Evolutionary conservation across 495 filamentous ascomycete genomes (phyloP).

Genomic region (Penicillium paxilli): DNA sequence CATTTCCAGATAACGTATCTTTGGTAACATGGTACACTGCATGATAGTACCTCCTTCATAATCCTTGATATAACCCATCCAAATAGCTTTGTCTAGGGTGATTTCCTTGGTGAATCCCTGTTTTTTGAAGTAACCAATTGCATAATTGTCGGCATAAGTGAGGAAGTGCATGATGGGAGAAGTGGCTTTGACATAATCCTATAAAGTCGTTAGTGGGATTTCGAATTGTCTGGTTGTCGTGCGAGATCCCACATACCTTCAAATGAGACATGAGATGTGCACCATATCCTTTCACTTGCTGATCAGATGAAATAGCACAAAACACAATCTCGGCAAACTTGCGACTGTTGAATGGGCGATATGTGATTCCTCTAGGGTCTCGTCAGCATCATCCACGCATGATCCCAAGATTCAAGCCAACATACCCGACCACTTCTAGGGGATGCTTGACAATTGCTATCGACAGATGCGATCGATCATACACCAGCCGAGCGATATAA

Average conservation of each 20-base stretch:
- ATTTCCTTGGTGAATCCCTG: slow-evolving; percentile 99
- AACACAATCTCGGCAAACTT: slow-evolving; percentile 98
- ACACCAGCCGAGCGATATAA: slow-evolving; percentile 95
- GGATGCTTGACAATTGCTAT: slow-evolving; percentile 98
- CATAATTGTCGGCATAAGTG: slow-evolving; percentile 98
- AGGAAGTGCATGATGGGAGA: slow-evolving; percentile 98
- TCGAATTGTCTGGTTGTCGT: neutral
- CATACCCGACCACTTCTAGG: slow-evolving; percentile 82
- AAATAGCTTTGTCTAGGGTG: slow-evolving; percentile 81
- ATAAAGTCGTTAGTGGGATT: slow-evolving; percentile 13
- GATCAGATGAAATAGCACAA: slow-evolving; percentile 95
- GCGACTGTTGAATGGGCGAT: slow-evolving; percentile 89
- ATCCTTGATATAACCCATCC: slow-evolving; percentile 99
- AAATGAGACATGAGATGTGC: slow-evolving; percentile 97
- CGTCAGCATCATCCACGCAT: slow-evolving; percentile 13
- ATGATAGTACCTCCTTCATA: slow-evolving; percentile 99
- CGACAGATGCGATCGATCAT: slow-evolving; percentile 92
- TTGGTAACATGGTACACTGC: slow-evolving; percentile 97
- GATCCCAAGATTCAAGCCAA: neutral
- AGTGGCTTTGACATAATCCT: slow-evolving; percentile 96
- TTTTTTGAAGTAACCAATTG: slow-evolving; percentile 99
- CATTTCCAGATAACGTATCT: slow-evolving; percentile 89
- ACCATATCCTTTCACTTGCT: slow-evolving; percentile 98
- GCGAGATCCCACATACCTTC: slow-evolving; percentile 50
- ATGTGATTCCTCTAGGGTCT: slow-evolving; percentile 79